Percentiles rank a stretch among this genome's conserved stretches.
Conservation (phyloP, 495 filamentous ascomycete species). For the Talaromyces nanjingensis region DNA sequence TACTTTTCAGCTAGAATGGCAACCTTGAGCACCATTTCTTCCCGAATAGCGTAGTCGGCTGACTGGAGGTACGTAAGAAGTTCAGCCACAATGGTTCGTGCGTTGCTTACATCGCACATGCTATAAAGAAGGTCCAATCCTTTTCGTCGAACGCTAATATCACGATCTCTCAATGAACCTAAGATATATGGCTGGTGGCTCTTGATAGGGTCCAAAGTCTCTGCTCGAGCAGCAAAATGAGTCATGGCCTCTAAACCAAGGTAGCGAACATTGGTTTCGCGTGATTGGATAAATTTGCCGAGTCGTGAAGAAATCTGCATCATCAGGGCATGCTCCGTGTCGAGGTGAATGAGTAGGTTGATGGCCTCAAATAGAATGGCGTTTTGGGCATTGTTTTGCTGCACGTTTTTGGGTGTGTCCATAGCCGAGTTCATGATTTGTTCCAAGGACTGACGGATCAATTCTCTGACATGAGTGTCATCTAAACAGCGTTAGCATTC, state of each 20-base stretch:
- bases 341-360: slow-evolving; percentile 97
- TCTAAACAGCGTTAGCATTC: slow-evolving; percentile 43
- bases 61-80: slow-evolving; percentile 91
- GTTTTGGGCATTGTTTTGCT: slow-evolving; percentile 99
- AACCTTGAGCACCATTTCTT: slow-evolving; percentile 99
- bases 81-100: slow-evolving; percentile 86
- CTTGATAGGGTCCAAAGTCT: slow-evolving; percentile 96
- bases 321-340: slow-evolving; percentile 93
- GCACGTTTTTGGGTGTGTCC: slow-evolving; percentile 95
- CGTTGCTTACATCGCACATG: slow-evolving; percentile 96
- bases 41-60: slow-evolving; percentile 93
- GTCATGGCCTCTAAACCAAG: slow-evolving; percentile 97
- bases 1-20: slow-evolving; percentile 98
- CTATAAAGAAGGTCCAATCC: slow-evolving; percentile 96
- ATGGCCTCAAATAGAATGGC: slow-evolving; percentile 98
- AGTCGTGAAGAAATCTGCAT: slow-evolving; percentile 91
- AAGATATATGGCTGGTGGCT: slow-evolving; percentile 96
- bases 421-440: slow-evolving; percentile 84
- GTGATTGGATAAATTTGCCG: slow-evolving; percentile 92
- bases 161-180: slow-evolving; percentile 85
- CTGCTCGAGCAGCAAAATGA: slow-evolving; percentile 88
- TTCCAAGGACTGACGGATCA: slow-evolving; percentile 87
- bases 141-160: slow-evolving; percentile 95
- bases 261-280: slow-evolving; percentile 97
- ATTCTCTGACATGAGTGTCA: slow-evolving; percentile 82